These are phyloP conservation scores for Calonectria hawksworthii DNA, from an alignment of 2,329 filamentous ascomycete genomes.

Conservation along the genomic window DNA sequence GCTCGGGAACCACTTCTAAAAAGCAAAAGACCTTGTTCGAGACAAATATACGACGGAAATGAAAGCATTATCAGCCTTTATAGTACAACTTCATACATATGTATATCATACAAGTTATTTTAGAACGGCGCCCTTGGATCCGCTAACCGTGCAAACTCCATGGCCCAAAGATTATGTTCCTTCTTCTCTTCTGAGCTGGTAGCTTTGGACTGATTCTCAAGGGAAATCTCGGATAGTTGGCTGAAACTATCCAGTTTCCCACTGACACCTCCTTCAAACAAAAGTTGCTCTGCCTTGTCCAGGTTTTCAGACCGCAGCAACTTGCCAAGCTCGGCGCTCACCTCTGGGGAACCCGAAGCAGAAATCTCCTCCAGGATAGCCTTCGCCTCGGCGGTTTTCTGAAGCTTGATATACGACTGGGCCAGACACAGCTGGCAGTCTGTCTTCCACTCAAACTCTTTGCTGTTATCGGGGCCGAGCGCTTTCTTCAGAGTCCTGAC, in stretches of 20 bases:
- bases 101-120: constrained; percentile 2
- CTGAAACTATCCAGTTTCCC: constrained; percentile 45
- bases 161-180: constrained; percentile 48
- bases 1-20: constrained; percentile 39
- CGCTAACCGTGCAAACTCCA: constrained; percentile 52
- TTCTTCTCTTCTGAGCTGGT: constrained; percentile 28
- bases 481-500: constrained; percentile 42
- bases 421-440: constrained; percentile 46
- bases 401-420: constrained; percentile 41
- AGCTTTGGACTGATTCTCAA: constrained; percentile 40
- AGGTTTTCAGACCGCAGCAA: constrained; percentile 40
- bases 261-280: constrained; percentile 45
- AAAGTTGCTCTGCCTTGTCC: constrained; percentile 41
- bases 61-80: neutral
- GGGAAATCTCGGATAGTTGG: constrained; percentile 47
- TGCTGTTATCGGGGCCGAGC: constrained; percentile 29
- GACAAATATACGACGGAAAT: neutral
- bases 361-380: constrained; percentile 40
- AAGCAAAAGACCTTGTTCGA: constrained; percentile 40
- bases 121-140: constrained; percentile 42
- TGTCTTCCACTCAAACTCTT: constrained; percentile 46
- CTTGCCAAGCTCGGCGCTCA: constrained; percentile 45
- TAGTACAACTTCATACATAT: neutral
- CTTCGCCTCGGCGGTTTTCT: constrained; percentile 41
- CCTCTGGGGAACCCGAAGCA: constrained; percentile 41